Base-by-base conservation (phyloP, 768 basidiomycete species). In the Tylopilus plumbeoviolaceoides region DNA sequence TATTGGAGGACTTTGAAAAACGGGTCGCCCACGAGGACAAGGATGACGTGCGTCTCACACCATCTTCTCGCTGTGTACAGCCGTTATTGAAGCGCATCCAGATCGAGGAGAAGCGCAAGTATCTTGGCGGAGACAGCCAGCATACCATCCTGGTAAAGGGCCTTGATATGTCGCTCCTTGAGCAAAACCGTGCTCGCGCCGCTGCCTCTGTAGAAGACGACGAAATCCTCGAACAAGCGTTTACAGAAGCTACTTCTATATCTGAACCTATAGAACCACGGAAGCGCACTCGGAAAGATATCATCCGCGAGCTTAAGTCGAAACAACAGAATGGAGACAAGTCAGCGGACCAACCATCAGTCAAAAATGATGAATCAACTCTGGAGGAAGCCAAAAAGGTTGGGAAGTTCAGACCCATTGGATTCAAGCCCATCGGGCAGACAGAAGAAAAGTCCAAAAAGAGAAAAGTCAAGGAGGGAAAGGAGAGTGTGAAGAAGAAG, bases 101-200 rank as follows among this genome's bases (percentile, higher is more conserved):
- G 87, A 73, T 91, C 17, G 89, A 90, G 50, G 78, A 82, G 49
- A 80, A 91, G 63, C 77, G 92, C 33, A 77, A 75, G 51, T 90
- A 89, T 65, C 80, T 93, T 6, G 91, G 91, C 17, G 90, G 91
- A 35, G 91, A 95, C 66, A 82, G 84, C 39, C 79, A 88, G 53
- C 92, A 95, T 65, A 84, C 90, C 11, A 80, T 94, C 51, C 81
- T 94, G 11, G 90, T 94, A 39, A 95, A 93, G 63, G 91, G 91
- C 25, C 83, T 98, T 43, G 95, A 98, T 64, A 78, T 87, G 58
- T 87, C 91, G 0, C 79, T 97, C 7, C 75, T 97, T 15, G 88
- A 91, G 62, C 89, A 91, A 59, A 84, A 88, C 57, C 92, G 85
- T 69, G 85, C 87, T 4, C 83, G 85, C 36, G 75, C 73, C 2